Base-by-base conservation (phyloP, 1,139 yeast species). In the Pichia sp. region DNA sequence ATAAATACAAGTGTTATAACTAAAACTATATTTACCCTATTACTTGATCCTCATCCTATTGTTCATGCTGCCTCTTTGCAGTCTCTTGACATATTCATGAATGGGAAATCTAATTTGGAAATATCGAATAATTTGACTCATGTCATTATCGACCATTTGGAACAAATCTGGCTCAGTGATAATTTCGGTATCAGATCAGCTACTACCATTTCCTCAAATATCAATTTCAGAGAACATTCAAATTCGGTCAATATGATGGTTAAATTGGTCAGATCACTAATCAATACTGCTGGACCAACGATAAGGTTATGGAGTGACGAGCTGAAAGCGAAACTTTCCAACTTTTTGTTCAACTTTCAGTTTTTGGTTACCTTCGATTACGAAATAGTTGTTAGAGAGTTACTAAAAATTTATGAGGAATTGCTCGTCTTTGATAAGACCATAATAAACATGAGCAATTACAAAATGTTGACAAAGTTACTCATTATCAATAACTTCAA, bases 21-120 rank as follows among this genome's bases (percentile, higher is more conserved):
- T 56, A 83, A 83, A 44, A 82, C 89, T 5, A 67, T 85, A 8
- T 69, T 77, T 16, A 85, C 88, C 26, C 74, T 92, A 47, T 71
- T 87, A 3, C 73, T 73, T 42, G 98, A 92, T 69, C 95, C 96
- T 0, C 93, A 92, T 65, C 96, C 97, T 0, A 73, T 81, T 2
- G 90, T 93, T 13, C 90, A 88, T 65, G 78, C 80, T 55, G 86
- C 89, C 76, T 77, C 95, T 0, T 67, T 90, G 58, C 79, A 78
- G 52, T 79, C 95, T 0, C 68, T 87, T 43, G 69, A 78, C 3
- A 72, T 78, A 5, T 71, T 87, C 13, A 75, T 90, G 50, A 82
- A 81, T 51, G 72, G 71, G 45, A 72, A 75, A 48, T 73, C 80
- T 5, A 87, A 84, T 54, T 67, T 81, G 49, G 80, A 82, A 10